Percentiles rank a stretch among this genome's conserved stretches.
phyloP scores from a whole-genome alignment of 345 rosid species.

The Capsella bursapastoris region DNA sequence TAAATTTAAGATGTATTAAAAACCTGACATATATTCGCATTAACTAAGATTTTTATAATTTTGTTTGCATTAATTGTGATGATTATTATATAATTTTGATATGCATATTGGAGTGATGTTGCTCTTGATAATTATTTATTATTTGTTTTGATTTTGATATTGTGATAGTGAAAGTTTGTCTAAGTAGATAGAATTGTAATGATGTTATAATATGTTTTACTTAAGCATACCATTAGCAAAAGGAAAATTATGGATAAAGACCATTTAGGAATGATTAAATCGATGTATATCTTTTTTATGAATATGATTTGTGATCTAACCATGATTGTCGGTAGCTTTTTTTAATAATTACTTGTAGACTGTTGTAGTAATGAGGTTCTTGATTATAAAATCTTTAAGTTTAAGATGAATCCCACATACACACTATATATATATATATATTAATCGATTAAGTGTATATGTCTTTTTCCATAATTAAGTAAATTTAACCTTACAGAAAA shows the following conservation, averaged over 20 bases:
- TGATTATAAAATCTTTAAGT: background rate
- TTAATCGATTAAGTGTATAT: no score
- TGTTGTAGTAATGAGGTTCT: background rate
- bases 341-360: constrained; percentile 13
- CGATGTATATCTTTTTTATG: background rate
- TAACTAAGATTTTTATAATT: background rate
- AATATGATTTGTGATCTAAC: constrained; percentile 31
- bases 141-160: background rate
- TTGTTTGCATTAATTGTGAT: constrained; percentile 3
- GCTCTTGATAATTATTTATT: constrained; percentile 1
- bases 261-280: background rate
- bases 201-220: constrained; percentile 18
- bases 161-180: constrained; percentile 32
- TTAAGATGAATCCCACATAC: constrained; percentile 2
- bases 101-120: constrained; percentile 12
- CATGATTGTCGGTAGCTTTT: constrained; percentile 32
- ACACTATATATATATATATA: background rate
- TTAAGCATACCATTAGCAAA: background rate
- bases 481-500: no score
- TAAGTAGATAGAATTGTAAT: constrained; percentile 17
- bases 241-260: no score
- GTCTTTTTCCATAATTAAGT: no score
- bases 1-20: background rate
- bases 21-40: constrained; percentile 32
- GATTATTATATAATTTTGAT: constrained; percentile 10